Evolutionary conservation across 2,329 filamentous ascomycete species (phyloP), one percentile per base, ranked within the genome.

Genomic region (Aspergillus fumigatiaffinis): DNA sequence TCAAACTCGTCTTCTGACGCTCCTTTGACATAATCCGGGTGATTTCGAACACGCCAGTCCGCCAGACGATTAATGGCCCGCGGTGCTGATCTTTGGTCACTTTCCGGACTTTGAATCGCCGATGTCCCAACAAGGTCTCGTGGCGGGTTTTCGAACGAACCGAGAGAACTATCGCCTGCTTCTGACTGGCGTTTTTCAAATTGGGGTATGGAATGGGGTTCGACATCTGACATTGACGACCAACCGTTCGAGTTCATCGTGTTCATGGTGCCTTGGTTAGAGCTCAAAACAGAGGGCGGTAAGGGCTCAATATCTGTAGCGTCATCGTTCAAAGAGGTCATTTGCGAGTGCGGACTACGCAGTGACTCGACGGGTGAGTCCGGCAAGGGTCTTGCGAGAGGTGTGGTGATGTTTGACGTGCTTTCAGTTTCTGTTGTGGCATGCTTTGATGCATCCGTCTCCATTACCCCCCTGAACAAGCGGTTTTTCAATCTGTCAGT

Each of bases 321-420:
- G 28, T 71, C 71, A 21, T 74, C 71, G 20, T 71, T 70, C 21
- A 73, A 52, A 17, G 70, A 70, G 29, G 66, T 64, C 46, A 67
- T 68, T 20, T 68, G 67, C 17, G 68, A 70, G 32, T 64, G 64
- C 41, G 63, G 63, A 53, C 68, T 69, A 29, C 63, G 66, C 53
- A 64, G 66, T 20, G 64, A 71, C 7, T 66, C 66, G 52, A 71
- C 62, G 17, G 76, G 69, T n/a, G 74, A 72, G 59, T 77, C 75
- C 23, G 73, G 72, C n/a, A 77, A 61, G 38, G 82, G 81, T 55
- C 77, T 74, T 5, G 79, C 82, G 53, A 84, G 75, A 28, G 82
- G 82, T 20, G 82, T 85, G 17, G 82, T 77, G 67, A 84, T 76
- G 61, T 83, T 83, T 1, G 82, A 84, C 17, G 78, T 78, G 65